Evolutionary conservation across 371 early-diverging fungal genomes (phyloP).

Genomic region (Mucor circinelloides): DNA sequence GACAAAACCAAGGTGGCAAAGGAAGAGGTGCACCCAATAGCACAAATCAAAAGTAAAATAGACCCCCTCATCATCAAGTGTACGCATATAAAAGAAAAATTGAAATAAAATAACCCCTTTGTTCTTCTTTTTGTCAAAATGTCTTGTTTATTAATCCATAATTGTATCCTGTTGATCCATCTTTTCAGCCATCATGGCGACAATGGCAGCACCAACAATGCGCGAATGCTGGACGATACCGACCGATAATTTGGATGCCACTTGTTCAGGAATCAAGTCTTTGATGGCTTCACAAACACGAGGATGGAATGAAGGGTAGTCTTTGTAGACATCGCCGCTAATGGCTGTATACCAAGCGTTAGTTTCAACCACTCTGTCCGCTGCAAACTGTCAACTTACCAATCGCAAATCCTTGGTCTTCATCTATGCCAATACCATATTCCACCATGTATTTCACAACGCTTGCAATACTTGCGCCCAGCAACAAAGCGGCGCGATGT

Average conservation of each 20-base stretch:
- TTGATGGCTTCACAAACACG: conserved; percentile 48
- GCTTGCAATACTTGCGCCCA: conserved; percentile 47
- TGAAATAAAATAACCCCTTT: conserved; percentile 25
- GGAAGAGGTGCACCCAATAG: conserved; percentile 17
- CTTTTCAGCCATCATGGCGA: conserved; percentile 37
- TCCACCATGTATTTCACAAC: conserved; percentile 42
- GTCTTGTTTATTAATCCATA: background rate
- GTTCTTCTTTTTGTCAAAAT: background rate
- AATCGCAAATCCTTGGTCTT: conserved; percentile 38
- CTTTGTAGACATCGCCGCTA: conserved; percentile 50
- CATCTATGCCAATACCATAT: conserved; percentile 37
- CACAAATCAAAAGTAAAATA: conserved; percentile 10
- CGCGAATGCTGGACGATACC: conserved; percentile 49
- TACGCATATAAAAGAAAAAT: background rate
- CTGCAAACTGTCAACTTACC: conserved; percentile 26
- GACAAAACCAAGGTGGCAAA: conserved; percentile 7
- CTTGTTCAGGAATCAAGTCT: conserved; percentile 41
- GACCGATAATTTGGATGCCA: conserved; percentile 43
- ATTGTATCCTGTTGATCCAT: background rate
- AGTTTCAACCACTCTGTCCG: background rate
- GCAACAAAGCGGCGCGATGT: conserved; percentile 41
- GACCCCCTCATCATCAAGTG: background rate
- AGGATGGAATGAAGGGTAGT: conserved; percentile 49
- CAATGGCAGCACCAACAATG: conserved; percentile 55
- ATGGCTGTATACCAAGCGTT: conserved; percentile 31